Percentiles rank a stretch among this genome's conserved stretches.
phyloP scores from a whole-genome alignment of 345 rosid genomes.

The Leavenworthia alabamica region DNA sequence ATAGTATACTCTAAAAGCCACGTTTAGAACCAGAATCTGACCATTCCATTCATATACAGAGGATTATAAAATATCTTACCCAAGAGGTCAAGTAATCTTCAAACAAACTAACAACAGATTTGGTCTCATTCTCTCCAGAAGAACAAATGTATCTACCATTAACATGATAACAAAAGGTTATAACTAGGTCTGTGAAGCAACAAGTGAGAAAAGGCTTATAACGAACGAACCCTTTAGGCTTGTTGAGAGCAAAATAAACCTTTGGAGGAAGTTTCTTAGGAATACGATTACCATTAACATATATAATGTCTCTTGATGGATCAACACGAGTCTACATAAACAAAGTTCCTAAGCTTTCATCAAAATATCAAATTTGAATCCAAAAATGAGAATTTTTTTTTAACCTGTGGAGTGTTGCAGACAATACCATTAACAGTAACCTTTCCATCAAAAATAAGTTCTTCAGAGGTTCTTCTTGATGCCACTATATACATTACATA shows the following conservation, averaged over 20 bases:
- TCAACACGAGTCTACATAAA: slow-evolving; percentile 76
- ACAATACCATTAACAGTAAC: slow-evolving; percentile 84
- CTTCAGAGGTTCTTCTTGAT: slow-evolving; percentile 80
- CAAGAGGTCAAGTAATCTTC: slow-evolving; percentile 63
- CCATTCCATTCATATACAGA: not conserved
- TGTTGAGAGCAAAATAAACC: slow-evolving; percentile 84
- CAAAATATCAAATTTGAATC: not conserved
- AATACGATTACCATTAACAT: slow-evolving; percentile 84
- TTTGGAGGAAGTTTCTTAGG: slow-evolving; percentile 87
- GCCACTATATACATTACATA: slow-evolving; percentile 57
- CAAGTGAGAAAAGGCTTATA: not conserved
- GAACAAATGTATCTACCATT: slow-evolving; percentile 84
- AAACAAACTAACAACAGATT: slow-evolving; percentile 62
- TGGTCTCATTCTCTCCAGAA: slow-evolving; percentile 72
- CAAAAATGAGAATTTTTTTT: not conserved
- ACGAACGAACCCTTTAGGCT: slow-evolving; percentile 88
- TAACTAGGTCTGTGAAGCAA: slow-evolving; percentile 9
- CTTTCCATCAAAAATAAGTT: slow-evolving; percentile 75
- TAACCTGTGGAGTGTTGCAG: slow-evolving; percentile 85
- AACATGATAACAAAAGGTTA: slow-evolving; percentile 4
- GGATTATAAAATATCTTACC: slow-evolving; percentile 38
- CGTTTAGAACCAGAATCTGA: not conserved
- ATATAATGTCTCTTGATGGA: slow-evolving; percentile 66
- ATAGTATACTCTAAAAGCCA: not conserved
- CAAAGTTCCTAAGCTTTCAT: not conserved